Evolutionary conservation across 805 yeast species (phyloP).

Genomic region (Saturnispora mendoncae): DNA sequence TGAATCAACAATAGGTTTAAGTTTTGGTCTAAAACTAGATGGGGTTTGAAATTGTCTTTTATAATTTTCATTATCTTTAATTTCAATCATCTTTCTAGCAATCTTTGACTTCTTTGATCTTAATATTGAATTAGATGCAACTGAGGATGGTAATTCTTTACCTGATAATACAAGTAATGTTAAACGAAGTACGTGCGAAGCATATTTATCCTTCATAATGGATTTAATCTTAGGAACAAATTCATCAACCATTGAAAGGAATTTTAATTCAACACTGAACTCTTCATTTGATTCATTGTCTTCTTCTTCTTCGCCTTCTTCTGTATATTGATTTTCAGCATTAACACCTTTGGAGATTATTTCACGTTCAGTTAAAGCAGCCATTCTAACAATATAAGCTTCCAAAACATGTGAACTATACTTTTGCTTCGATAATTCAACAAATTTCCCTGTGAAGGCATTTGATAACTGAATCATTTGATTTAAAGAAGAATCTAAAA

Average conservation of each 20-base stretch:
- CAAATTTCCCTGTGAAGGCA: constrained; percentile 65
- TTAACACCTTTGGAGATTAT: constrained; percentile 39
- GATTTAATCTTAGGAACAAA: constrained; percentile 47
- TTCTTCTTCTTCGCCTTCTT: constrained; percentile 27
- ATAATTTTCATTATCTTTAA: constrained; percentile 68
- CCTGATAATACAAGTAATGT: constrained; percentile 67
- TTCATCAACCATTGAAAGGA: constrained; percentile 58
- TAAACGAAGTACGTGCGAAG: constrained; percentile 79
- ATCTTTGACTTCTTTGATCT: constrained; percentile 78
- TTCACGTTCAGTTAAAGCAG: constrained; percentile 70
- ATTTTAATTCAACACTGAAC: constrained; percentile 57
- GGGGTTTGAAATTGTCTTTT: constrained; percentile 63
- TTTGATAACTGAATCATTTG: constrained; percentile 60
- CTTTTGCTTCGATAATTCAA: constrained; percentile 73
- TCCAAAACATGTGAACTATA: constrained; percentile 92
- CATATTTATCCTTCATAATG: constrained; percentile 70
- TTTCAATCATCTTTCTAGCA: constrained; percentile 90
- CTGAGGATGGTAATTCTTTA: constrained; percentile 65
- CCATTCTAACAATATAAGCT: constrained; percentile 66
- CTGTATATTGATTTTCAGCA: constrained; percentile 25
- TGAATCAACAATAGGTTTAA: constrained; percentile 40
- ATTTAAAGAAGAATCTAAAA: constrained; percentile 52
- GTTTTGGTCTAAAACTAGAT: constrained; percentile 50
- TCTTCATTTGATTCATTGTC: constrained; percentile 31
- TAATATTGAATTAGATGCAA: constrained; percentile 57